A percentile compares a stretch with the other conserved stretches of the same genome.
phyloP scores from a whole-genome alignment of 2,329 filamentous ascomycete genomes.

The Xylaria sp. region DNA sequence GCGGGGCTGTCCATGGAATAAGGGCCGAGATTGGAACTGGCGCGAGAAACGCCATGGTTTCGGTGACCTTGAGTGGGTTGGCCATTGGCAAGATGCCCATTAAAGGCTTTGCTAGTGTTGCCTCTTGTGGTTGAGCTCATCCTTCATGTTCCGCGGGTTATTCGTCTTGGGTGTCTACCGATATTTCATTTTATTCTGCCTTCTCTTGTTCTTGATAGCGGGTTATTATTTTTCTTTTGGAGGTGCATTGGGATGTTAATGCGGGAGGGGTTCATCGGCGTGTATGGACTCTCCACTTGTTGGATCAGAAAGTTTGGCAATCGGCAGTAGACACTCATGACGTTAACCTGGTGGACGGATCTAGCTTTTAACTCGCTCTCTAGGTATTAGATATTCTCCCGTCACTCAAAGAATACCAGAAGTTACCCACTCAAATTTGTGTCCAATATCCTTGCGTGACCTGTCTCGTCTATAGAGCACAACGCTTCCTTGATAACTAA shows the following conservation, averaged over 20 bases:
- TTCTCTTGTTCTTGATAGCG: constrained; percentile 47
- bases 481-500: neutral
- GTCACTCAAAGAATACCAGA: constrained; percentile 58
- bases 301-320: constrained; percentile 49
- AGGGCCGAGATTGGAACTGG: constrained; percentile 70
- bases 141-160: constrained; percentile 42
- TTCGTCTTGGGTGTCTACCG: constrained; percentile 46
- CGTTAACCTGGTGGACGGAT: constrained; percentile 46
- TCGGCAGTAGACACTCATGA: constrained; percentile 45
- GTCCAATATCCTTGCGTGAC: constrained; percentile 17
- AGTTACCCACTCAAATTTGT: constrained; percentile 39
- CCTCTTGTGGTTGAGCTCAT: constrained; percentile 71
- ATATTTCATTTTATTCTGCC: constrained; percentile 45
- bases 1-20: constrained; percentile 64
- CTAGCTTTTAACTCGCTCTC: constrained; percentile 68
- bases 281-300: constrained; percentile 45
- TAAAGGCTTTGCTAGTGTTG: constrained; percentile 51
- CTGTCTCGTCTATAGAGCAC: neutral
- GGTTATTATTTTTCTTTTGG: constrained; percentile 41
- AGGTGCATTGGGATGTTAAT: constrained; percentile 42
- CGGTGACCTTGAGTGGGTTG: constrained; percentile 92
- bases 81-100: constrained; percentile 78
- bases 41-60: constrained; percentile 73
- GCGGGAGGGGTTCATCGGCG: constrained; percentile 35
- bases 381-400: constrained; percentile 68